Evolutionary conservation across 768 basidiomycete species (phyloP).

Genomic region (Tremella yokohamensis): DNA sequence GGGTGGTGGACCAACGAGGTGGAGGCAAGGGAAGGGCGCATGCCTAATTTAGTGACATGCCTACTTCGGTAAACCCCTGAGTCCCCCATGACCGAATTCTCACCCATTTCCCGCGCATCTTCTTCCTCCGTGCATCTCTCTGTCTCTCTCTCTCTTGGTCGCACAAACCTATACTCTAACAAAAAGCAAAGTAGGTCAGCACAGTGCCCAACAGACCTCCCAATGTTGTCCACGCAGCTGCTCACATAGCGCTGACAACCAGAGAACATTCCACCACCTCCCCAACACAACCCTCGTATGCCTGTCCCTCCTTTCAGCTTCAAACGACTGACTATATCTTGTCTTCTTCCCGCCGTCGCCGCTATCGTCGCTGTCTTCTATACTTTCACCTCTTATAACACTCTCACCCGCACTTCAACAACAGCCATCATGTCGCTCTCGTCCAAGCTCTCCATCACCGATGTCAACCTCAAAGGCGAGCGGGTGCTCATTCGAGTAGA

Average conservation of each 20-base stretch:
- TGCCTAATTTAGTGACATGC: too few species aligned
- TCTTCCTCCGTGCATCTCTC: too few species aligned
- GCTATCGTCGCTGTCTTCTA: neutral
- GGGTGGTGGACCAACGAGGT: too few species aligned
- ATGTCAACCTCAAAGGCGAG: slow-evolving; percentile 72
- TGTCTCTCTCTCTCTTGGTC: too few species aligned
- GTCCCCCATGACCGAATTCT: too few species aligned
- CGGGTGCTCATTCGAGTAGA: slow-evolving; percentile 52
- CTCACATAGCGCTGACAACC: neutral
- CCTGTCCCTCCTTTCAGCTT: neutral
- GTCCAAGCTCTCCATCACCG: slow-evolving; percentile 88
- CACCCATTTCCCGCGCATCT: too few species aligned
- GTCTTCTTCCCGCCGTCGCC: neutral
- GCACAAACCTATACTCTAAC: too few species aligned
- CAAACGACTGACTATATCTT: neutral
- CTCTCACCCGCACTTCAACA: neutral
- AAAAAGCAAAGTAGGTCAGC: too few species aligned
- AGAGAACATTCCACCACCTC: neutral
- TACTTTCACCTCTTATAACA: neutral
- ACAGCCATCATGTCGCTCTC: slow-evolving; percentile 74
- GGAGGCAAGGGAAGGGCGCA: too few species aligned
- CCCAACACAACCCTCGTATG: slow-evolving; percentile 6
- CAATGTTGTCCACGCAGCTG: neutral
- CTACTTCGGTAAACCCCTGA: too few species aligned
- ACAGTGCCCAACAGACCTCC: too few species aligned